Percentiles rank a stretch among this genome's conserved stretches.
Conservation (phyloP, 2,329 filamentous ascomycete genomes). For the Sclerotinia minor region DNA sequence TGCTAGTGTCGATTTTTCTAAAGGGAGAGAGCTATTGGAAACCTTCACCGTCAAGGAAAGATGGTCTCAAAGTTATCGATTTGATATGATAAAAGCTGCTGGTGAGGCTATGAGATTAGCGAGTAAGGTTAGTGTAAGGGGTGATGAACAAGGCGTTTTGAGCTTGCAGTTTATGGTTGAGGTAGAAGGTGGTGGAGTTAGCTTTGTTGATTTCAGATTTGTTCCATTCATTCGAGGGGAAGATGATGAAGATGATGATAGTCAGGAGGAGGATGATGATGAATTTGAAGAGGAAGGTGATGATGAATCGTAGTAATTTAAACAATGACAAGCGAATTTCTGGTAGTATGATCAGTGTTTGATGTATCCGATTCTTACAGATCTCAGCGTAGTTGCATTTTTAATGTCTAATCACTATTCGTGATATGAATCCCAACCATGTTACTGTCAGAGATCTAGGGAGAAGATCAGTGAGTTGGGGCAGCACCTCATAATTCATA, state of each 20-base stretch:
- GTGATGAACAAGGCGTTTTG: constrained; percentile 85
- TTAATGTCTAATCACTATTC: background rate
- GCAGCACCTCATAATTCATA: background rate
- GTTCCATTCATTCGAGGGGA: constrained; percentile 69
- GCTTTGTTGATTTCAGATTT: constrained; percentile 81
- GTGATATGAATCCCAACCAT: background rate
- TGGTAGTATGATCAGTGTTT: background rate
- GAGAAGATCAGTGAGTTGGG: background rate
- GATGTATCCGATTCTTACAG: background rate
- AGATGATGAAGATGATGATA: constrained; percentile 50
- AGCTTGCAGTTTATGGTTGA: constrained; percentile 97
- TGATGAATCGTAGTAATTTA: background rate
- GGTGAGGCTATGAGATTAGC: constrained; percentile 90
- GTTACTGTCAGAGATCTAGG: no score
- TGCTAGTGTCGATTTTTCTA: constrained; percentile 66
- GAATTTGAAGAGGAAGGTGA: constrained; percentile 28
- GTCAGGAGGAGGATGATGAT: constrained; percentile 44
- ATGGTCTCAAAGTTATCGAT: constrained; percentile 77
- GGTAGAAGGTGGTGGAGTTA: constrained; percentile 66
- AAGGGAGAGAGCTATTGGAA: constrained; percentile 68
- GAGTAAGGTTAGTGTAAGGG: constrained; percentile 86
- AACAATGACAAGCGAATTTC: background rate
- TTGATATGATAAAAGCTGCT: constrained; percentile 80
- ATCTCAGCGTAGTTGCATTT: background rate
- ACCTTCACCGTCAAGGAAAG: constrained; percentile 65